Percentiles rank a stretch among this genome's conserved stretches.
Conservation (phyloP, 1,284 basidiomycete genomes). For the Meripilus lineatus region DNA sequence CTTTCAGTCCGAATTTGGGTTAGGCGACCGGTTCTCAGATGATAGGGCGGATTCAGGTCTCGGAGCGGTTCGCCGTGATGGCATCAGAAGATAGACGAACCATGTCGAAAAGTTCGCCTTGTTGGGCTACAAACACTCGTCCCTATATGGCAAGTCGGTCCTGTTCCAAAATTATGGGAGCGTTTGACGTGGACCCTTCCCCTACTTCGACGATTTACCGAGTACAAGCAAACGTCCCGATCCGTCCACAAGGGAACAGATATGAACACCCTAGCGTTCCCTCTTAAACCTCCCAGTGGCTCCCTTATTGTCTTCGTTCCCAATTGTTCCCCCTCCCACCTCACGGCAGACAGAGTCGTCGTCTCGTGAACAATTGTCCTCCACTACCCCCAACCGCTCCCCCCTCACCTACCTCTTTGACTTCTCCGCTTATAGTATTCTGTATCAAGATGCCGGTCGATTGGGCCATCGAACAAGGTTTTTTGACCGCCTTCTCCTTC, state of each 20-base stretch:
- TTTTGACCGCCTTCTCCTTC: constrained; percentile 34
- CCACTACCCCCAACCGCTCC: no score
- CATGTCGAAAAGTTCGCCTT: no score
- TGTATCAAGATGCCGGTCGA: no score
- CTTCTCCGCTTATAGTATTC: no score
- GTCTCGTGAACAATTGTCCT: no score
- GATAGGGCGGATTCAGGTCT: no score
- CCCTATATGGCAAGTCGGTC: background rate
- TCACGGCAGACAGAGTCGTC: no score
- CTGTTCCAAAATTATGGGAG: background rate
- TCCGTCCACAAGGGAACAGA: background rate
- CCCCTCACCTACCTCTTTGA: no score
- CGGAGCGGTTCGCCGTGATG: no score
- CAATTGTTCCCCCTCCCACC: constrained; percentile 1
- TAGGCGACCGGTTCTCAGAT: no score
- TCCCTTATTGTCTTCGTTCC: constrained; percentile 5
- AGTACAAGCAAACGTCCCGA: background rate
- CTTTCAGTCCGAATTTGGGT: no score
- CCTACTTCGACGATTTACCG: background rate
- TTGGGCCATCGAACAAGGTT: constrained; percentile 10
- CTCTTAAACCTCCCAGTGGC: background rate
- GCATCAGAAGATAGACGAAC: no score
- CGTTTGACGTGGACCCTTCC: background rate
- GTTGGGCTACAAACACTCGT: background rate
- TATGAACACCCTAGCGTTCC: background rate